phyloP scores from a whole-genome alignment of 441 rosid species.

The Brassica balearica region DNA sequence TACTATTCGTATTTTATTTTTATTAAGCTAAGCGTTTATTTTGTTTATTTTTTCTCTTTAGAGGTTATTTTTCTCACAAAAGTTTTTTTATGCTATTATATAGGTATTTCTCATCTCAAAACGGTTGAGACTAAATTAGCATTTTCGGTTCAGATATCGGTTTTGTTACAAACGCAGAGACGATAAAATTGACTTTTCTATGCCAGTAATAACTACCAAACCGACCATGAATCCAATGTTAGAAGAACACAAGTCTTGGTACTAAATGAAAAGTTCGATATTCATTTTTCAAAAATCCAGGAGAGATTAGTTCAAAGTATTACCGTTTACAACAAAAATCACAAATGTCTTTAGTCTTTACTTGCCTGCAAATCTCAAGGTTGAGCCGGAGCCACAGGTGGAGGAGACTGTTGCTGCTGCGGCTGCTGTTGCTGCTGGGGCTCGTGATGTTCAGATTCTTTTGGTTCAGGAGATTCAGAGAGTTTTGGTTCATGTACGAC shows the following conservation, averaged over 20 bases:
- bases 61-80: not conserved
- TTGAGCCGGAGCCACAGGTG: conserved; percentile 24
- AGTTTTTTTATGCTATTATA: not conserved
- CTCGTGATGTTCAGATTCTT: conserved; percentile 31
- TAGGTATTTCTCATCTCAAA: conserved; percentile 36
- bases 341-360: conserved; percentile 26
- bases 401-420: conserved; percentile 32
- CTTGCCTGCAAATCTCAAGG: conserved; percentile 30
- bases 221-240: conserved; percentile 36
- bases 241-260: conserved; percentile 31
- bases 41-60: not conserved
- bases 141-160: not conserved
- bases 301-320: conserved; percentile 31
- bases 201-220: conserved; percentile 35
- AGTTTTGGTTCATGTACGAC: conserved; percentile 4
- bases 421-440: not conserved
- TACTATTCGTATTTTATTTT: not conserved
- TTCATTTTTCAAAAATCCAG: conserved; percentile 13
- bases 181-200: conserved; percentile 20
- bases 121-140: no score
- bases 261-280: conserved; percentile 27
- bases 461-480: conserved; percentile 29
- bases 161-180: conserved; percentile 9
- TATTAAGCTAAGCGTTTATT: not conserved
- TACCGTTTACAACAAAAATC: conserved; percentile 34